These are phyloP conservation scores for Leccinum subrobustum DNA, from an alignment of 1,284 basidiomycete genomes.

Conservation along the genomic window DNA sequence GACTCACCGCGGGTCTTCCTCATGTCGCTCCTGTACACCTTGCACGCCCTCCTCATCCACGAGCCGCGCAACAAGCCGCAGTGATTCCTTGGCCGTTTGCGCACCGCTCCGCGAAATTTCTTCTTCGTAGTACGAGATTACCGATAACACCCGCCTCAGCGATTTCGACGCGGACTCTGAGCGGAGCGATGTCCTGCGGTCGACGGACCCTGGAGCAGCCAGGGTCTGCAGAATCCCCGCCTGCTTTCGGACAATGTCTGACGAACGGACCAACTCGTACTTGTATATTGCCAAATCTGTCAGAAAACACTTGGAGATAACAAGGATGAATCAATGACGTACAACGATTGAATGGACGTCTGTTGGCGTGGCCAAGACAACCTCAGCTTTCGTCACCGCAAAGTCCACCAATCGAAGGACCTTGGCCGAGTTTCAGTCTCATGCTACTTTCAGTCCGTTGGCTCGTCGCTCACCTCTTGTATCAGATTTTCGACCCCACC, in stretches of 20 bases:
- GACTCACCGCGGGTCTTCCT: conserved; percentile 48
- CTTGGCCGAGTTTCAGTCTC: conserved; percentile 32
- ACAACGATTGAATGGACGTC: conserved; percentile 61
- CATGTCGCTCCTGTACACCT: conserved; percentile 36
- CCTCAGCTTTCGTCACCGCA: conserved; percentile 27
- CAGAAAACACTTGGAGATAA: conserved; percentile 12
- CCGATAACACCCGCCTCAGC: conserved; percentile 42
- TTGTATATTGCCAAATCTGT: conserved; percentile 24
- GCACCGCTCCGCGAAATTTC: conserved; percentile 46
- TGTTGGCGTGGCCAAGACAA: conserved; percentile 34
- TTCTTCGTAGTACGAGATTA: conserved; percentile 49
- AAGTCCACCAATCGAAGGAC: conserved; percentile 50
- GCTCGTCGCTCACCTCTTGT: conserved; percentile 44
- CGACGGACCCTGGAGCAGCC: conserved; percentile 29
- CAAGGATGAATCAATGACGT: conserved; percentile 25
- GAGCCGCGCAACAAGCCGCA: conserved; percentile 52
- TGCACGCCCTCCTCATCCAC: conserved; percentile 60
- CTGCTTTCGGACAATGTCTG: conserved; percentile 48
- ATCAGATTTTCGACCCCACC: conserved; percentile 50
- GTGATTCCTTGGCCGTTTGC: conserved; percentile 48
- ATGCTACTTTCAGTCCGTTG: background rate
- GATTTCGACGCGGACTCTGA: conserved; percentile 37
- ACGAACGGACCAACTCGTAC: conserved; percentile 65
- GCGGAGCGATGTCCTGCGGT: conserved; percentile 22
- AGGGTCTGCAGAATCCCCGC: conserved; percentile 42